Percentiles rank a stretch among this genome's conserved stretches.
phyloP scores from a whole-genome alignment of 257 asterid species.

The Avicennia marina region DNA sequence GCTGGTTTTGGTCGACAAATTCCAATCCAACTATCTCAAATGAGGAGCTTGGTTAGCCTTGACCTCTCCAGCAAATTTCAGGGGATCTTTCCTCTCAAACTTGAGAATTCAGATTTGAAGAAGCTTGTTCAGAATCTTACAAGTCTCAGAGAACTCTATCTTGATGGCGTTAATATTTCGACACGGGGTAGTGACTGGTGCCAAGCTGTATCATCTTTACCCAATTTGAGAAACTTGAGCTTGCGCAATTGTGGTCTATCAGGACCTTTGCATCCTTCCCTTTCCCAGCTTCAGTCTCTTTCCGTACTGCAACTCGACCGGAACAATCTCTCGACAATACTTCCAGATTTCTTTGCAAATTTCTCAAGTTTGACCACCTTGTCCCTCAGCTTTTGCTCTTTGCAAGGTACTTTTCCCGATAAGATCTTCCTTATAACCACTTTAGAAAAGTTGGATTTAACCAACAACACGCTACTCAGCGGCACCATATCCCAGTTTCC shows the following conservation, averaged over 20 bases:
- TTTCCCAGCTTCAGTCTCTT: constrained; percentile 22
- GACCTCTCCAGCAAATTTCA: constrained; percentile 20
- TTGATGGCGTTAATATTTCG: constrained; percentile 30
- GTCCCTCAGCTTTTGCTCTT: constrained; percentile 27
- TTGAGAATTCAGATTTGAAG: constrained; percentile 31
- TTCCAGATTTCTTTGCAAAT: constrained; percentile 31
- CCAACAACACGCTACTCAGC: constrained; percentile 21
- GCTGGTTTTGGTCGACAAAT: constrained; percentile 31
- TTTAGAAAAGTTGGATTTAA: constrained; percentile 29
- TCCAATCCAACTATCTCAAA: constrained; percentile 21
- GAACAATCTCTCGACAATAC: constrained; percentile 22
- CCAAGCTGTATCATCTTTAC: constrained; percentile 23
- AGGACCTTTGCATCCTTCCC: constrained; percentile 27
- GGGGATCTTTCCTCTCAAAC: background rate
- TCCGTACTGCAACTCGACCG: constrained; percentile 24
- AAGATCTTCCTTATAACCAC: constrained; percentile 28
- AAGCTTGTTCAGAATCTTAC: constrained; percentile 23
- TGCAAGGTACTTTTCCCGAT: constrained; percentile 38
- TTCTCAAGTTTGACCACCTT: constrained; percentile 31
- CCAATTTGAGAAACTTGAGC: constrained; percentile 30
- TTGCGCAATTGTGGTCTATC: constrained; percentile 16
- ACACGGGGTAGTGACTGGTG: constrained; percentile 22
- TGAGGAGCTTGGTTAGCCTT: constrained; percentile 23
- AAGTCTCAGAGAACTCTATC: constrained; percentile 29
- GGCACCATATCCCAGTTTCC: constrained; percentile 36